phyloP scores from a whole-genome alignment of 1,139 yeast species.

The Torulaspora pretoriensis region DNA sequence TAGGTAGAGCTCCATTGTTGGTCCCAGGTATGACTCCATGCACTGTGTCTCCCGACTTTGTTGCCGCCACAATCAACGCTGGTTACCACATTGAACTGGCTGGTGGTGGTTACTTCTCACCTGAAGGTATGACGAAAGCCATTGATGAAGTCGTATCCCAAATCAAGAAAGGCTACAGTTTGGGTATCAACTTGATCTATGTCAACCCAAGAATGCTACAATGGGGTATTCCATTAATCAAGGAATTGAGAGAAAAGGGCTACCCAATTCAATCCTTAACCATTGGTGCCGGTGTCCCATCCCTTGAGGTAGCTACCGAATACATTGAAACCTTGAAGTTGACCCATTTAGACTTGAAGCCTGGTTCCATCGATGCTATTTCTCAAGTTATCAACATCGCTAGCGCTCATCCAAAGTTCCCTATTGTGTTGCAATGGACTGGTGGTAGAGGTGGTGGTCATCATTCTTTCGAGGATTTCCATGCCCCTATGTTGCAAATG shows the following conservation, averaged over 20 bases:
- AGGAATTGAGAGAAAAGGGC: slow-evolving; percentile 81
- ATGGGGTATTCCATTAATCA: slow-evolving; percentile 97
- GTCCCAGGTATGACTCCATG: slow-evolving; percentile 99
- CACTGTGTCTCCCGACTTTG: slow-evolving; percentile 90
- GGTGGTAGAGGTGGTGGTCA: slow-evolving; percentile 99
- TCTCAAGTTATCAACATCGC: slow-evolving; percentile 85
- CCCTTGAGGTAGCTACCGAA: slow-evolving; percentile 94
- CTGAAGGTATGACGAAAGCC: slow-evolving; percentile 67
- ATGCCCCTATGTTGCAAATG: slow-evolving; percentile 93
- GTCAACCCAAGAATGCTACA: slow-evolving; percentile 97
- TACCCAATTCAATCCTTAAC: slow-evolving; percentile 95
- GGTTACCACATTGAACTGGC: slow-evolving; percentile 98
- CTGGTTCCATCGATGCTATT: slow-evolving; percentile 94
- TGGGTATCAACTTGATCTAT: slow-evolving; percentile 86
- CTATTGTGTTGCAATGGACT: slow-evolving; percentile 97
- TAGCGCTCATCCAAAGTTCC: slow-evolving; percentile 92
- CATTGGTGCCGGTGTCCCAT: slow-evolving; percentile 99
- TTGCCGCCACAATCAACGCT: slow-evolving; percentile 87
- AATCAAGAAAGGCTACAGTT: slow-evolving; percentile 79
- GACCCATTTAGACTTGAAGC: slow-evolving; percentile 93
- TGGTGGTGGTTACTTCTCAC: slow-evolving; percentile 95
- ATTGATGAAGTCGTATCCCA: slow-evolving; percentile 63
- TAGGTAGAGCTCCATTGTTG: slow-evolving; percentile 95
- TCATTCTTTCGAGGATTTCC: slow-evolving; percentile 98
- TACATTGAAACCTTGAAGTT: slow-evolving; percentile 89